phyloP scores from a whole-genome alignment of 371 early-diverging fungal species.

The Funneliformis caledonium region DNA sequence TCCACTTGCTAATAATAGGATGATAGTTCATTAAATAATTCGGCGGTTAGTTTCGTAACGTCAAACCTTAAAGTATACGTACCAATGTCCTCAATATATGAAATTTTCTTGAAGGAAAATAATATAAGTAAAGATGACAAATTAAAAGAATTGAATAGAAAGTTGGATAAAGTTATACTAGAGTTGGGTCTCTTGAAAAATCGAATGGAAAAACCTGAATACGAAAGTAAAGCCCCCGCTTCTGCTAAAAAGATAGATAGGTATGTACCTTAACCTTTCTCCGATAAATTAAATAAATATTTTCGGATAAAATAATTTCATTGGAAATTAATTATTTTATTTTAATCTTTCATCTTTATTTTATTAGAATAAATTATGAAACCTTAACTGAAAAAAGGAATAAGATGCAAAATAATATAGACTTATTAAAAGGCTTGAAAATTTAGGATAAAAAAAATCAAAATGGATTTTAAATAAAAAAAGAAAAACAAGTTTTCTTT shows the following conservation, averaged over 20 bases:
- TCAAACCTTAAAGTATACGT: constrained; percentile 54
- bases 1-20: neutral
- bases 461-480: too few relatives aligned
- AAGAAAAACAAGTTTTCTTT: too few relatives aligned
- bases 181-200: constrained; percentile 48
- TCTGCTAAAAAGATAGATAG: constrained; percentile 52
- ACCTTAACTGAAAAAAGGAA: neutral
- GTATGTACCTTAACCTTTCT: constrained; percentile 42
- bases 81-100: constrained; percentile 51
- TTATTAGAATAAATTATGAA: constrained; percentile 17
- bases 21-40: constrained; percentile 22
- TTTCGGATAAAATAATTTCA: too few relatives aligned
- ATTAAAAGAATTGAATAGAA: constrained; percentile 38
- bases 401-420: constrained; percentile 18
- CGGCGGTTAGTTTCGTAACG: constrained; percentile 48
- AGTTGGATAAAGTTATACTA: constrained; percentile 46
- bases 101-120: constrained; percentile 35
- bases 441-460: too few relatives aligned
- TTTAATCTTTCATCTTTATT: neutral
- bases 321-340: neutral
- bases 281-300: too few relatives aligned
- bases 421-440: neutral
- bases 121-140: constrained; percentile 1
- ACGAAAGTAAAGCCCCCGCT: constrained; percentile 51
- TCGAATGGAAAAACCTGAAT: constrained; percentile 50